Base-by-base conservation (phyloP, 116 monocot species). In the Trichopus zeylanicus region DNA sequence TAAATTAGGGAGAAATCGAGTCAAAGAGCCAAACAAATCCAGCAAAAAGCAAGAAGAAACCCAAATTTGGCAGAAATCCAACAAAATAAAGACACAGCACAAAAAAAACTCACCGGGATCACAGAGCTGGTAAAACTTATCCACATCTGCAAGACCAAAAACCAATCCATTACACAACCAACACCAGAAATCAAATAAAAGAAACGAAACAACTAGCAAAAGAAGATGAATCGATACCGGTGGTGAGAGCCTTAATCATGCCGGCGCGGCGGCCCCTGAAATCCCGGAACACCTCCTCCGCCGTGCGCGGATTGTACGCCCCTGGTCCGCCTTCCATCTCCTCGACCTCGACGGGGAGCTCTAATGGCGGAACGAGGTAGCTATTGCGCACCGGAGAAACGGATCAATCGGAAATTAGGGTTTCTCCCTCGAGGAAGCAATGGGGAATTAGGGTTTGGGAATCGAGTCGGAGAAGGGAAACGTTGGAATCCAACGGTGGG, bases 221-320 rank as follows among this genome's bases (percentile, higher is more conserved):
- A 35, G 7, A 25, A 6, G 18, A 53, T 29, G 20, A 38, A 35
- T 11, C 5, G 24, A 32, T 1, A 78, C 78, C 78, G 13, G 72
- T 67, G 46, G 78, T 78, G 63, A 78, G 78, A 10, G 78, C 78
- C 38, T 68, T 72, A 39, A 78, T 59, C 60, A 78, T 29, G 51
- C 77, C 77, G 30, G 67, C 67, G 5, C 77, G 61, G 26, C 77
- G 64, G 6, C 77, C 77, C 26, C 71, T 27, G 72, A 77, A 77
- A 27, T 77, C 78, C 61, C 62, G 47, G 78, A 72, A 78, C 12
- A 78, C 78, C 52, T 78, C 78, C 67, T 72, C 78, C 30, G 63
- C 60, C 26, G 71, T 72, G 12, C 67, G 55, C n/a, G 78, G 67
- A 26, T 72, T 78, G 67, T 72, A 78, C 31, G 66, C 32, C 25